Base-by-base conservation (phyloP, 306 rosid species). In the Lotus japonicus region DNA sequence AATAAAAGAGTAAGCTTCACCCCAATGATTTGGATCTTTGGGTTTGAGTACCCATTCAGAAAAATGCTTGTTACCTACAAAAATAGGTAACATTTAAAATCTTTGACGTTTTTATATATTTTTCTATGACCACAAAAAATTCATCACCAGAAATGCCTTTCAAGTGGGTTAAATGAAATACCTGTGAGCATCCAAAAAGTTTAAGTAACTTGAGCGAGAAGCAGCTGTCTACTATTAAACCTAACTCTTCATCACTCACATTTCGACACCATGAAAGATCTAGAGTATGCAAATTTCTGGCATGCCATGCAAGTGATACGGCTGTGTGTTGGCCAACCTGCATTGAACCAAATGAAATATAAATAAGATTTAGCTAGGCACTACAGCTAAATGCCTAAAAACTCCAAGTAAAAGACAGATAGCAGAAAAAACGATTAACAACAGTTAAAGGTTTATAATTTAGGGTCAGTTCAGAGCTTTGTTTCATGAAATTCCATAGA, bases 131-230 rank as follows among this genome's bases (percentile, higher is more conserved):
- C n/a, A 59, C 13, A 14, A 31, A 4, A 44, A 28, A 66, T 18
- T 63, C 39, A 55, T 31, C 69, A 50, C 14, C 42, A 55, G 31
- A 45, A 58, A 36, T 35, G 50, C 15, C 42, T 77, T 44, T 19
- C 17, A 18, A 6, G 7, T 55, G 39, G 39, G 14, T 63, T 38
- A 15, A n/a, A 53, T 58, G 43, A 49, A 36, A 33, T 36, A 94
- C 99, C 99, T 90, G 89, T 42, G 88, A 68, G 81, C 96, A 94
- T 72, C 99, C 99, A 72, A 87, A 85, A 42, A 94, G 73, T 68
- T 81, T 88, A 18, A 90, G 94, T 31, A 80, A 57, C 66, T 82
- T 84, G 76, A 94, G 72, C 1, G 95, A 85, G 9, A 16, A 65
- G 86, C 99, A 94, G 67, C 67, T 82, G 64, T 94, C 97, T 5